Base-by-base conservation (phyloP, 768 basidiomycete species). In the Suillus ampliporus region DNA sequence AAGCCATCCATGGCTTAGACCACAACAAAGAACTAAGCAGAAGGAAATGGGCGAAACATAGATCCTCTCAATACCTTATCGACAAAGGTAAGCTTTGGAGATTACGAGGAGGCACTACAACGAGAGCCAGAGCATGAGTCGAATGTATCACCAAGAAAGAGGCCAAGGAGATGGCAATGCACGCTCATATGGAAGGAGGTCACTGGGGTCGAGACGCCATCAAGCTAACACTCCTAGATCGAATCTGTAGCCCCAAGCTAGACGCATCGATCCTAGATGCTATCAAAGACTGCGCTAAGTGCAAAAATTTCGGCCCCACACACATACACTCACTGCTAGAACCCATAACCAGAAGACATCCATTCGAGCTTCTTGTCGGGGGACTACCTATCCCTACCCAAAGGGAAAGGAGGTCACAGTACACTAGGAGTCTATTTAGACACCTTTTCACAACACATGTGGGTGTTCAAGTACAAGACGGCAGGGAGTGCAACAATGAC, bases 201-300 rank as follows among this genome's bases (percentile, higher is more conserved):
- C 80, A 81, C 61, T 79, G 71, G 64, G 71, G 73, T 2, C 58
- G 75, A 0, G 79, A 81, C 62, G n/a, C 57, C 5, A 69, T 79
- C 58, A 79, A 79, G 43, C n/a, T n/a, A n/a, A n/a, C n/a, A n/a
- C 57, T 80, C 4, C 34, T 74, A 26, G 77, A 78, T 58, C 58
- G 44, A n/a, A 60, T 67, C 1, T 63, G 9, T 37, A 74, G 73
- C 64, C 77, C 78, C 7, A 60, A 63, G 0, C 63, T 74, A n/a
- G 72, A 74, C 50, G 54, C 43, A 8, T 63, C 68, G 34, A 69
- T 70, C 57, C 53, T 61, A 21, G 63, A 61, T 2, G 57, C 51
- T 0, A 68, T 67, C 48, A 31, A 7, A 2, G 34, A 65, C n/a
- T n/a, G n/a, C n/a, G n/a, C n/a, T n/a, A n/a, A n/a, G n/a, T n/a